Evolutionary conservation across 768 basidiomycete genomes (phyloP).

Genomic region (Agrocybe praecox): DNA sequence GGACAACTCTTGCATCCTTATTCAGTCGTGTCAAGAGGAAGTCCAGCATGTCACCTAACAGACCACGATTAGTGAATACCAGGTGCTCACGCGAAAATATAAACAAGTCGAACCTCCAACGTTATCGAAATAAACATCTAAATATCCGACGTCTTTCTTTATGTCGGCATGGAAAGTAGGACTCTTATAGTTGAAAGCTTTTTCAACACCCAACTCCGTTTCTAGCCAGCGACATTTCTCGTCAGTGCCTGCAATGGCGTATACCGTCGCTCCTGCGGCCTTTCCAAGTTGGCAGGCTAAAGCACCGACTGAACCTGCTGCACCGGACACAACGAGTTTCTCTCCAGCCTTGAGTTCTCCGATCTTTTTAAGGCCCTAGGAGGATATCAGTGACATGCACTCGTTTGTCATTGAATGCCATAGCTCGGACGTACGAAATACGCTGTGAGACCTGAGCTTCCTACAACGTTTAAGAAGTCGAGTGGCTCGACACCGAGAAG

Average conservation of each 20-base stretch:
- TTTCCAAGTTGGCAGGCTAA: constrained; percentile 86
- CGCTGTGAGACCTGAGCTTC: constrained; percentile 78
- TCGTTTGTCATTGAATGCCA: neutral
- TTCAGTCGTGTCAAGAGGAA: constrained; percentile 76
- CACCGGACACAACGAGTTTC: constrained; percentile 83
- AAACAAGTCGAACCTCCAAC: constrained; percentile 51
- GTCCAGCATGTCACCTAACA: constrained; percentile 74
- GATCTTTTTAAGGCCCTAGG: constrained; percentile 79
- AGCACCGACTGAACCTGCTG: constrained; percentile 89
- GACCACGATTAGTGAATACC: no score
- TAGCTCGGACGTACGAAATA: constrained; percentile 66
- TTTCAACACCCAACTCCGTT: constrained; percentile 80
- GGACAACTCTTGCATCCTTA: constrained; percentile 71
- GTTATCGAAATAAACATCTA: constrained; percentile 89
- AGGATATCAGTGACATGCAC: neutral
- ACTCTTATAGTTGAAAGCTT: constrained; percentile 88
- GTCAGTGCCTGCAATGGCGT: constrained; percentile 82
- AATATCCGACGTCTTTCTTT: constrained; percentile 66
- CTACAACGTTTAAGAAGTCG: constrained; percentile 86
- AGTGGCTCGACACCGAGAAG: constrained; percentile 62
- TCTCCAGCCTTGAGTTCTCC: constrained; percentile 84
- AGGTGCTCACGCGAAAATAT: no score
- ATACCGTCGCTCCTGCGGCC: constrained; percentile 75
- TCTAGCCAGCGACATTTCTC: constrained; percentile 90
- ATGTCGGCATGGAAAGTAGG: constrained; percentile 71